phyloP scores from a whole-genome alignment of 352 stramenopile species.

The Pythium guiyangense region DNA sequence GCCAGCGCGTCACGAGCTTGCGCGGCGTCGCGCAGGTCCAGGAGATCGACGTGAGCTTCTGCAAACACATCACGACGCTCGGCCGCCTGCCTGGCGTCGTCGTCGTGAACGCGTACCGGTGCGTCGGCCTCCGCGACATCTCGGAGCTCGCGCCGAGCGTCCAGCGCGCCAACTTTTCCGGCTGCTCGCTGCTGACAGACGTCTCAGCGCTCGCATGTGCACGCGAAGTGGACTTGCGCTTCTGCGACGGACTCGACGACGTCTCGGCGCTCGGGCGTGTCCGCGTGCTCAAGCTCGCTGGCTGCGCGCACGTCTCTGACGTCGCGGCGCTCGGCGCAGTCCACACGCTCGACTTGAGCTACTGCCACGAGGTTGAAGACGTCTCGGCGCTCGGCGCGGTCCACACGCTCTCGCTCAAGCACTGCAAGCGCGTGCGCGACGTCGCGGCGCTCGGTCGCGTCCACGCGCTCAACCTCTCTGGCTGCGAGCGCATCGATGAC shows the following conservation, averaged over 20 bases:
- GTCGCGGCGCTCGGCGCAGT: conserved; percentile 43
- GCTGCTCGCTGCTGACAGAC: too few species aligned
- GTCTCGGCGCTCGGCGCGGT: too few species aligned
- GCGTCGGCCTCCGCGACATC: conserved; percentile 41
- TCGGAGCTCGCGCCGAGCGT: too few species aligned
- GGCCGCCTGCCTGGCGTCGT: conserved; percentile 27
- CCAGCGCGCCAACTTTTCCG: too few species aligned
- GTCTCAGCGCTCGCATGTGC: conserved; percentile 29
- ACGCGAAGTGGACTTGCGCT: conserved; percentile 52
- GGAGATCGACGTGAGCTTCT: too few species aligned
- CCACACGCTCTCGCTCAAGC: conserved; percentile 55
- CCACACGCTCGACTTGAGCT: conserved; percentile 58
- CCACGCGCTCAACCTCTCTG: too few species aligned
- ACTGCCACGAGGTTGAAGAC: conserved; percentile 50
- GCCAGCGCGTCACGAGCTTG: conserved; percentile 34
- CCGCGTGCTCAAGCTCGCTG: conserved; percentile 53
- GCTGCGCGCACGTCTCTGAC: conserved; percentile 39
- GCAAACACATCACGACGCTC: too few species aligned
- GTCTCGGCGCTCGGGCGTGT: too few species aligned
- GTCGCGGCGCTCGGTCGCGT: too few species aligned
- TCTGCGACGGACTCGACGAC: conserved; percentile 63
- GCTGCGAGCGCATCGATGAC: too few species aligned
- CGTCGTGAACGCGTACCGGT: conserved; percentile 48
- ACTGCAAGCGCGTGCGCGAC: conserved; percentile 42
- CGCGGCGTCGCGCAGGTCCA: too few species aligned